phyloP scores from a whole-genome alignment of 805 yeast species.

The Sungouiella thailandica region DNA sequence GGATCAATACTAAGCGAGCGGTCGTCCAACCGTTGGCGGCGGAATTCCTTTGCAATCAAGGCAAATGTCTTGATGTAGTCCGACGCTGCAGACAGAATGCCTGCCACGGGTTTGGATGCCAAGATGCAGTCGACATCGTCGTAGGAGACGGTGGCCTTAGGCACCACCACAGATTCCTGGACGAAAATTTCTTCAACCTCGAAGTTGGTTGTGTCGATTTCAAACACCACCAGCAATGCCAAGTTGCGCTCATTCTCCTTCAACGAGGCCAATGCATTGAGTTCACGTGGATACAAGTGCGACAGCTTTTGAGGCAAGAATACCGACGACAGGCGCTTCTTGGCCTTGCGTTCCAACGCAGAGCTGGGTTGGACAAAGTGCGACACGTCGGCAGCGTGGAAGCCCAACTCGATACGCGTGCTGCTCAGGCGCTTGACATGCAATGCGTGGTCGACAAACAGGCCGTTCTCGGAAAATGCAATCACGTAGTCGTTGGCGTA shows the following conservation, averaged over 20 bases:
- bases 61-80: constrained; percentile 62
- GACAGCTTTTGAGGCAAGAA: constrained; percentile 73
- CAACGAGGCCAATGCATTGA: constrained; percentile 59
- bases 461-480: constrained; percentile 56
- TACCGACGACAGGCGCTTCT: constrained; percentile 86
- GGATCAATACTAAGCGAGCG: constrained; percentile 43
- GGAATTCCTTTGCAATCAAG: constrained; percentile 62
- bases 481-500: constrained; percentile 58
- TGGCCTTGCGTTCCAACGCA: constrained; percentile 78
- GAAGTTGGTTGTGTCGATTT: constrained; percentile 65
- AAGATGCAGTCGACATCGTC: constrained; percentile 53
- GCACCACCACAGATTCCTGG: constrained; percentile 64
- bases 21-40: constrained; percentile 59
- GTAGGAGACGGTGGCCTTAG: constrained; percentile 54
- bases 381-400: constrained; percentile 80
- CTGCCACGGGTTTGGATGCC: constrained; percentile 19
- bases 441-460: constrained; percentile 69
- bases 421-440: constrained; percentile 64
- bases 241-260: constrained; percentile 55
- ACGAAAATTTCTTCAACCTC: constrained; percentile 74
- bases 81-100: constrained; percentile 50
- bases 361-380: constrained; percentile 70
- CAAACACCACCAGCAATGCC: constrained; percentile 74
- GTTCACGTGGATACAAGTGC: constrained; percentile 61
- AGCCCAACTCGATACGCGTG: constrained; percentile 70